A percentile compares a stretch with the other conserved stretches of the same genome.
Evolutionary conservation across 2,329 filamentous ascomycete genomes (phyloP).

Genomic region (Trichoderma afroharzianum): DNA sequence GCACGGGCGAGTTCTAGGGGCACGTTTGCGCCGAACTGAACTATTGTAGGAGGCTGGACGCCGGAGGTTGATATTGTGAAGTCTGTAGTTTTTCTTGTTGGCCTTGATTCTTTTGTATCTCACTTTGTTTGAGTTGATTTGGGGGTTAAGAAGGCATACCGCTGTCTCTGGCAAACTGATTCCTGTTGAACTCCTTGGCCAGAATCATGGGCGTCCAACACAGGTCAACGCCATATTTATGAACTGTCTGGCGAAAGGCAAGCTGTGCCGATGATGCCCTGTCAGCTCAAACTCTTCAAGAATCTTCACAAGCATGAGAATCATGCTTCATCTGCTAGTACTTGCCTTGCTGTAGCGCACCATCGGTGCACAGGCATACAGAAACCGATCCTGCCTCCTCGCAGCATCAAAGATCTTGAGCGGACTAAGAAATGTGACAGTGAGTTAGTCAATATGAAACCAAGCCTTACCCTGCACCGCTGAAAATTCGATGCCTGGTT

Average conservation of each 20-base stretch:
- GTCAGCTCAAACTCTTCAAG: constrained; percentile 10
- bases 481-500: background rate
- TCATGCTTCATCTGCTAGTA: background rate
- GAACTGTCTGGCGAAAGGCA: constrained; percentile 65
- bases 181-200: constrained; percentile 66
- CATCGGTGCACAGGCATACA: constrained; percentile 64
- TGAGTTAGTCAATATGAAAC: background rate
- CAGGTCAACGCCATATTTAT: constrained; percentile 61
- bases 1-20: constrained; percentile 61
- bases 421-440: constrained; percentile 38
- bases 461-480: background rate
- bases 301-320: background rate
- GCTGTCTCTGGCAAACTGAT: constrained; percentile 55
- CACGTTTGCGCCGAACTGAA: constrained; percentile 64
- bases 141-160: constrained; percentile 37
- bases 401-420: constrained; percentile 57
- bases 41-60: constrained; percentile 56
- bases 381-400: constrained; percentile 47
- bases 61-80: constrained; percentile 56
- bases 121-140: background rate
- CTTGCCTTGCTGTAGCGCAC: constrained; percentile 59
- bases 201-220: constrained; percentile 72
- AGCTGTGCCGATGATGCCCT: constrained; percentile 42
- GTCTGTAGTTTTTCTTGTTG: constrained; percentile 37
- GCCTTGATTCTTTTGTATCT: background rate